Conservation (phyloP, 331 rosid genomes). For the Rhamnella rubrinervis region DNA sequence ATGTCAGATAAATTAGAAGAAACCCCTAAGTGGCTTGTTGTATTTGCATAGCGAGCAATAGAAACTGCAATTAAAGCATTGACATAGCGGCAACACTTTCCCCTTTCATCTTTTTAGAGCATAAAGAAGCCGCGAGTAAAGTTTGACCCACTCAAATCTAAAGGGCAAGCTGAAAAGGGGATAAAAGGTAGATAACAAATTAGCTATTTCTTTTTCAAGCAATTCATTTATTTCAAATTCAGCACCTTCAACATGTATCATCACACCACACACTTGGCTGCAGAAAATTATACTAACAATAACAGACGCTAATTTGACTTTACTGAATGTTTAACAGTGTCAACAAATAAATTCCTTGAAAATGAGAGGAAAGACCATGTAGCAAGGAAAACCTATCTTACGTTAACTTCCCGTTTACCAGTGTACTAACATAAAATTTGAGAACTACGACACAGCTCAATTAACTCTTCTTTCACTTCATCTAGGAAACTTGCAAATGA, state of each 20-base stretch:
- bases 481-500: too few species aligned
- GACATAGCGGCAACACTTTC: conserved; percentile 92
- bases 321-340: neutral
- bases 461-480: too few species aligned
- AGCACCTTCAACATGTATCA: too few species aligned
- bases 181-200: neutral
- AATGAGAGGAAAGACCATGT: neutral
- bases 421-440: too few species aligned
- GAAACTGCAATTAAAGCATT: conserved; percentile 88
- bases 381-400: too few species aligned
- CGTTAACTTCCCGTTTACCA: too few species aligned
- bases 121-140: conserved; percentile 75
- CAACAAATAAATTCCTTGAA: neutral
- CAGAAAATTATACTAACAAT: neutral
- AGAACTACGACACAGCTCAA: too few species aligned
- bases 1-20: conserved; percentile 52
- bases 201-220: neutral
- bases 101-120: conserved; percentile 66
- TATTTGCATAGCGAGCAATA: conserved; percentile 76
- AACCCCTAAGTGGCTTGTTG: conserved; percentile 77
- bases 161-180: conserved; percentile 82
- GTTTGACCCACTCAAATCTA: conserved; percentile 73
- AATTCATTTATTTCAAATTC: neutral
- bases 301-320: too few species aligned
- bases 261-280: too few species aligned